Percentiles rank a stretch among this genome's conserved stretches.
Conservation (phyloP, 495 filamentous ascomycete species). For the Aspergillus homomorphus region DNA sequence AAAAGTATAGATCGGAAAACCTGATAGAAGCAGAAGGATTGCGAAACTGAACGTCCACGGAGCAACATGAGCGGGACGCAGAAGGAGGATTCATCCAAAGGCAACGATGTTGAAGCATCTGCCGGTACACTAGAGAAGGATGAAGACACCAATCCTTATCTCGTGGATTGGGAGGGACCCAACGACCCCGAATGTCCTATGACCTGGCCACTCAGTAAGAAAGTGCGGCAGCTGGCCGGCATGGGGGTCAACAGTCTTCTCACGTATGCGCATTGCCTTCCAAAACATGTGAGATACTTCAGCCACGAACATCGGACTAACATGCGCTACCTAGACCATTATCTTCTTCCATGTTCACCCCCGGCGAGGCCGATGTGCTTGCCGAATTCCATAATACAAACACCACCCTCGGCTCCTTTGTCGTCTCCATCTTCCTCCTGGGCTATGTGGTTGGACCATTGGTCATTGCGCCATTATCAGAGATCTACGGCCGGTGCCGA, state of each 20-base stretch:
- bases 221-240: background rate
- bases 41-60: no score
- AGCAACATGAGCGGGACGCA: background rate
- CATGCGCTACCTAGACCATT: background rate
- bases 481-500: conserved; percentile 42
- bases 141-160: background rate
- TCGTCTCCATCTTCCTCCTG: conserved; percentile 44
- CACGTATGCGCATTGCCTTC: background rate
- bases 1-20: no score
- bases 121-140: background rate
- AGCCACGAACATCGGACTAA: background rate
- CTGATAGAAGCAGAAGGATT: no score
- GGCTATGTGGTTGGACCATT: conserved; percentile 36
- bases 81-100: background rate
- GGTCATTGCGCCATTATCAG: conserved; percentile 42
- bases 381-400: conserved; percentile 4
- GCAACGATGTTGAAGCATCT: background rate
- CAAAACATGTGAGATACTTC: background rate
- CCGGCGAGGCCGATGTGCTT: background rate
- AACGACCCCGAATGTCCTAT: background rate
- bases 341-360: background rate
- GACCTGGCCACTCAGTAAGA: background rate
- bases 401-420: conserved; percentile 16
- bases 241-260: background rate
- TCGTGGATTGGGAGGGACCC: conserved; percentile 2